Conservation (phyloP, 179 eudicot species). For the Silene noctiflora region DNA sequence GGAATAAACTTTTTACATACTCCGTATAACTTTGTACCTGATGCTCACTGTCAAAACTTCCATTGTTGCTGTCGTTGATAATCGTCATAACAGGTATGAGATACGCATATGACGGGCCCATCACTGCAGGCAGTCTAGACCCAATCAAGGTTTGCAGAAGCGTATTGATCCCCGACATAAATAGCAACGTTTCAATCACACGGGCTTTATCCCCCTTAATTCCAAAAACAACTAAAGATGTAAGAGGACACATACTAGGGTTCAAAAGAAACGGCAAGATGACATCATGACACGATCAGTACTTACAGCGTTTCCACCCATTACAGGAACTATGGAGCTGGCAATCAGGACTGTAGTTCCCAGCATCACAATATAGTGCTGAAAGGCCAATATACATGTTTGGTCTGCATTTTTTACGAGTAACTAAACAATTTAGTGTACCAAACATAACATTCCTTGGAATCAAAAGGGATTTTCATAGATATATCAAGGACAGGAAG, state of each 20-base stretch:
- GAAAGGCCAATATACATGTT: conserved; percentile 70
- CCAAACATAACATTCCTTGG: neutral
- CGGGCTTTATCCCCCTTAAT: conserved; percentile 86
- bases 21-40: conserved; percentile 43
- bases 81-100: conserved; percentile 55
- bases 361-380: conserved; percentile 95
- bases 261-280: conserved; percentile 3
- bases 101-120: conserved; percentile 93
- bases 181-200: conserved; percentile 76
- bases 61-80: conserved; percentile 45
- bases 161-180: conserved; percentile 85
- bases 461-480: neutral
- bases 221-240: neutral
- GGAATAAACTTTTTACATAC: neutral
- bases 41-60: conserved; percentile 47
- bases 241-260: conserved; percentile 11
- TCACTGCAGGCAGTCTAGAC: conserved; percentile 88
- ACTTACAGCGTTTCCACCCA: conserved; percentile 87
- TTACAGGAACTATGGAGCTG: conserved; percentile 56
- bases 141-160: conserved; percentile 84
- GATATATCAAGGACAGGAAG: neutral
- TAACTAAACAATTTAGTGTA: neutral
- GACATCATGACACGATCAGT: neutral
- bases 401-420: conserved; percentile 46
- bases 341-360: conserved; percentile 85